Conservation (phyloP, 2,329 filamentous ascomycete genomes). For the Aspergillus sergii region DNA sequence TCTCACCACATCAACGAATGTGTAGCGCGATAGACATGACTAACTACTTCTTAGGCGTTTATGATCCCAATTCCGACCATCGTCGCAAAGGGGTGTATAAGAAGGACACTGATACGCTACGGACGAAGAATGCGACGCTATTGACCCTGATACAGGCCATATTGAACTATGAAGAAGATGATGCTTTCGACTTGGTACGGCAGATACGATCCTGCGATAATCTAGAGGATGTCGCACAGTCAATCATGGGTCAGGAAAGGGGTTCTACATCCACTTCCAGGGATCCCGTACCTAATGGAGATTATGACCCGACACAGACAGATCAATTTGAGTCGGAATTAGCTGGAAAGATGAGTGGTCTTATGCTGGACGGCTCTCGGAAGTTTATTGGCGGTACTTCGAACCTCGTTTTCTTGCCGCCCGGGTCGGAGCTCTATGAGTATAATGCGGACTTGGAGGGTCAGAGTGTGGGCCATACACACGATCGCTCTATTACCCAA, state of each 20-base stretch:
- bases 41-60: constrained; percentile 68
- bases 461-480: constrained; percentile 49
- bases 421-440: constrained; percentile 50
- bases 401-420: constrained; percentile 79
- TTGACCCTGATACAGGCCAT: constrained; percentile 93
- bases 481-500: constrained; percentile 72
- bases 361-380: constrained; percentile 82
- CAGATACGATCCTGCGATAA: constrained; percentile 86
- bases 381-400: constrained; percentile 94
- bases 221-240: constrained; percentile 65
- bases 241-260: constrained; percentile 58
- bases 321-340: constrained; percentile 73
- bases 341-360: constrained; percentile 89
- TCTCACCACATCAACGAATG: constrained; percentile 1
- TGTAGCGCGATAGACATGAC: not conserved
- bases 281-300: constrained; percentile 27
- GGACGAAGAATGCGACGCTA: constrained; percentile 82
- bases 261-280: constrained; percentile 47
- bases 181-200: constrained; percentile 77
- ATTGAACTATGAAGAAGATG: constrained; percentile 85
- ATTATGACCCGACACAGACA: constrained; percentile 45
- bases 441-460: constrained; percentile 43
- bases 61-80: constrained; percentile 95
- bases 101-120: constrained; percentile 85
- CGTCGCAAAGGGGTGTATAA: constrained; percentile 96